Conservation (phyloP, 192 early-diverging fungal genomes). For the Podila epigama region DNA sequence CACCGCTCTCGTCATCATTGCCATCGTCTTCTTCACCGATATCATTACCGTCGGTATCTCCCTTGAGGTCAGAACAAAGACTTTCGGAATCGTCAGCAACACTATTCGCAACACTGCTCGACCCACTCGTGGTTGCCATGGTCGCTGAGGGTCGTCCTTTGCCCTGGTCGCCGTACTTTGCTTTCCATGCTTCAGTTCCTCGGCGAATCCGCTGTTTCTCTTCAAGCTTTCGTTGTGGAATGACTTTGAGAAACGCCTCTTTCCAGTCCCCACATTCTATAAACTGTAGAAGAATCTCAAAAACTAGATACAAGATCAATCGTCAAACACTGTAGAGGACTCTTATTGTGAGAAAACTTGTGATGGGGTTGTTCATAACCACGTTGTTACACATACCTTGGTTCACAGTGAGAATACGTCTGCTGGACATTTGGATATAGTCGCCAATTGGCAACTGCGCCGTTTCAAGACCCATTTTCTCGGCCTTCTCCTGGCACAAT, state of each 20-base stretch:
- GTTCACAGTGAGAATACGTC: conserved; percentile 93
- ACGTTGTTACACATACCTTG: conserved; percentile 65
- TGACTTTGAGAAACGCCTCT: conserved; percentile 85
- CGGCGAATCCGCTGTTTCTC: conserved; percentile 45
- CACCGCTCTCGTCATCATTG: neutral
- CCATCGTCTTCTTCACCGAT: neutral
- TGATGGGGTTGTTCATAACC: neutral
- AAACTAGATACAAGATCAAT: conserved; percentile 62
- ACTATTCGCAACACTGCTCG: conserved; percentile 24
- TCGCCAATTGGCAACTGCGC: conserved; percentile 88
- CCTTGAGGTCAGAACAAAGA: too few species aligned
- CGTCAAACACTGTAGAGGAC: neutral
- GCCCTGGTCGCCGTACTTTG: conserved; percentile 3
- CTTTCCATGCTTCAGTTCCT: conserved; percentile 27
- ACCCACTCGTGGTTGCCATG: neutral
- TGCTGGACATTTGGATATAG: conserved; percentile 78
- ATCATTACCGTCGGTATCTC: conserved; percentile 5
- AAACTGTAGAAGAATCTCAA: conserved; percentile 87
- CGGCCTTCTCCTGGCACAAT: conserved; percentile 83
- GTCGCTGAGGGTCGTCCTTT: neutral
- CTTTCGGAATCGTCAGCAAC: conserved; percentile 11
- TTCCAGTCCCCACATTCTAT: conserved; percentile 85
- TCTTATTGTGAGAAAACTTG: neutral
- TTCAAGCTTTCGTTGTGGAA: conserved; percentile 88
- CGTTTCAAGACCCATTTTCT: conserved; percentile 72